phyloP scores from a whole-genome alignment of 208 protist species.

The Trypanosoma scelopori region DNA sequence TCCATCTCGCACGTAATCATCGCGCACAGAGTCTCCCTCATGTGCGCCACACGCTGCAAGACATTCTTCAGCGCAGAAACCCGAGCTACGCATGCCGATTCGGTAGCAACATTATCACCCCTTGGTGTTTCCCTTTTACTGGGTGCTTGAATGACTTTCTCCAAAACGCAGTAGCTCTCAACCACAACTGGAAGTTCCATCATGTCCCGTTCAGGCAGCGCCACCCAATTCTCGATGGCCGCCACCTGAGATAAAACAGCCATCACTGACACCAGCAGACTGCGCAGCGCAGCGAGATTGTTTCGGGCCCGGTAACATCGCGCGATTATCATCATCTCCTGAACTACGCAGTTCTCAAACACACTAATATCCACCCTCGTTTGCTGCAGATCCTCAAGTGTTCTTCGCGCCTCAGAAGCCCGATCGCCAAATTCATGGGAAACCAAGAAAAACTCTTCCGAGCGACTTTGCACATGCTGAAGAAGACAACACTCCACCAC shows the following conservation, averaged over 20 bases:
- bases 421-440: slow-evolving; percentile 65
- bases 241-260: slow-evolving; percentile 38
- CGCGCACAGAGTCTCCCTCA: slow-evolving; percentile 25
- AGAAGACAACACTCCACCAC: slow-evolving; percentile 78
- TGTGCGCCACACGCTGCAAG: slow-evolving; percentile 12
- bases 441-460: slow-evolving; percentile 80
- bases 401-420: slow-evolving; percentile 47
- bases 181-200: slow-evolving; percentile 56
- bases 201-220: slow-evolving; percentile 83
- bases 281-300: slow-evolving; percentile 47
- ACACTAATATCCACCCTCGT: slow-evolving; percentile 40
- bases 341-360: slow-evolving; percentile 46
- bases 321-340: slow-evolving; percentile 63
- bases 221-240: slow-evolving; percentile 79
- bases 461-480: slow-evolving; percentile 80
- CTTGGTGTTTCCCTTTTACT: neutral
- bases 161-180: slow-evolving; percentile 22
- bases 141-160: slow-evolving; percentile 4
- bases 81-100: neutral
- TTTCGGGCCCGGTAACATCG: slow-evolving; percentile 61
- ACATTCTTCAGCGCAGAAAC: slow-evolving; percentile 18
- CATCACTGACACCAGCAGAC: slow-evolving; percentile 32
- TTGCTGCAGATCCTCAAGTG: slow-evolving; percentile 45
- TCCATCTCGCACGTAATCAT: slow-evolving; percentile 43
- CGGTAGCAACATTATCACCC: neutral